A percentile compares a stretch with the other conserved stretches of the same genome.
Conservation (phyloP, 1,139 yeast species). For the Pneumocystis sp. region DNA sequence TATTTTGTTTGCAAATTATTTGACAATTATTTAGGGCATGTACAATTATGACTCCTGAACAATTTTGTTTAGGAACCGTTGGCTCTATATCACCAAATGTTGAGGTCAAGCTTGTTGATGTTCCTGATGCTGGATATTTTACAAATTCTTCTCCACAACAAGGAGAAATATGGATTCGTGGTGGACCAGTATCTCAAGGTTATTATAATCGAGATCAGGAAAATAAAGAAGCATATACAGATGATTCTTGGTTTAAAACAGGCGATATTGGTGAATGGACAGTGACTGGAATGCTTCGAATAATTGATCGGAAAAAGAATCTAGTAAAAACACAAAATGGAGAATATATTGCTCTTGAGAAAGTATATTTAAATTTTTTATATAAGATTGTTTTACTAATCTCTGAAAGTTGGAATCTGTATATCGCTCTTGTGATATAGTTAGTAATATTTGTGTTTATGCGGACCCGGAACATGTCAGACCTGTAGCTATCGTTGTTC, state of each 20-base stretch:
- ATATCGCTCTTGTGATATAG: slow-evolving; percentile 70
- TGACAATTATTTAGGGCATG: slow-evolving; percentile 32
- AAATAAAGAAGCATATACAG: slow-evolving; percentile 59
- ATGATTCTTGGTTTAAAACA: slow-evolving; percentile 89
- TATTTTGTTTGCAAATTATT: neutral
- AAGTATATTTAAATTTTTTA: slow-evolving; percentile 45
- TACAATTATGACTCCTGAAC: slow-evolving; percentile 47
- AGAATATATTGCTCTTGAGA: slow-evolving; percentile 94
- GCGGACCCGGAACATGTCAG: slow-evolving; percentile 74
- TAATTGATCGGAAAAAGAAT: slow-evolving; percentile 93
- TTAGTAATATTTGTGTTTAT: slow-evolving; percentile 74
- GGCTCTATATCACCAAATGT: slow-evolving; percentile 76
- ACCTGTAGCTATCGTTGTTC: slow-evolving; percentile 84
- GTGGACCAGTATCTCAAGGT: slow-evolving; percentile 55
- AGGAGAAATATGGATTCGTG: slow-evolving; percentile 79
- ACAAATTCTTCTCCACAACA: slow-evolving; percentile 53
- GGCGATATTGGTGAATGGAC: slow-evolving; percentile 98
- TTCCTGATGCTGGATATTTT: slow-evolving; percentile 77
- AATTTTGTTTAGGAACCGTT: slow-evolving; percentile 56
- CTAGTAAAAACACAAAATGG: slow-evolving; percentile 92
- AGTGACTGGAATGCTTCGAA: slow-evolving; percentile 54
- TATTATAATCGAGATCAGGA: slow-evolving; percentile 77
- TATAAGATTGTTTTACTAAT: neutral
- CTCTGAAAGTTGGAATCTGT: slow-evolving; percentile 21
- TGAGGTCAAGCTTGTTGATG: slow-evolving; percentile 82